A percentile compares a stretch with the other conserved stretches of the same genome.
phyloP scores from a whole-genome alignment of 768 basidiomycete genomes.

The Kwoniella mangroviensis region DNA sequence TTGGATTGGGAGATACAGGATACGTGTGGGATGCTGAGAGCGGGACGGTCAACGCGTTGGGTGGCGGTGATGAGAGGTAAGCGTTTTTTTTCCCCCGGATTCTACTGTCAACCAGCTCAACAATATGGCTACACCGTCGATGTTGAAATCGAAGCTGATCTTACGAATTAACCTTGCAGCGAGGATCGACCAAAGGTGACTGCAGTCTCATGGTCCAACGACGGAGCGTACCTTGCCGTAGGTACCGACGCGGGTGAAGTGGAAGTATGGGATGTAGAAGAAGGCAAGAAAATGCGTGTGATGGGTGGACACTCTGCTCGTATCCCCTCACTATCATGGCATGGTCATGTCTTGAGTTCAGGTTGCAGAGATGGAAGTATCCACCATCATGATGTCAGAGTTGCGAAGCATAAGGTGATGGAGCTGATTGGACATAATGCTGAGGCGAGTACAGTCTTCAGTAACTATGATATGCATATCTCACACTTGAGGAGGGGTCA shows the following conservation, averaged over 20 bases:
- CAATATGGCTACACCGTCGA: too few relatives aligned
- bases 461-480: not conserved
- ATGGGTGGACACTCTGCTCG: slow-evolving; percentile 83
- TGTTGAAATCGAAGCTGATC: too few relatives aligned
- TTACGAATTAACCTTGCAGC: slow-evolving; percentile 14
- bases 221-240: slow-evolving; percentile 65
- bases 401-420: slow-evolving; percentile 84
- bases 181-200: slow-evolving; percentile 47
- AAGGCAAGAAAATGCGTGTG: slow-evolving; percentile 77
- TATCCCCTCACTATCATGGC: slow-evolving; percentile 84
- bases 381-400: slow-evolving; percentile 92
- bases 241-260: slow-evolving; percentile 77
- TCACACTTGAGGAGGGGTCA: not conserved
- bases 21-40: slow-evolving; percentile 95
- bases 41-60: slow-evolving; percentile 72
- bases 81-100: slow-evolving; percentile 2
- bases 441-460: slow-evolving; percentile 64
- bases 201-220: slow-evolving; percentile 58
- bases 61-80: slow-evolving; percentile 35
- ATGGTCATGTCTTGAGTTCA: slow-evolving; percentile 79
- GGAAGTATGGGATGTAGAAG: slow-evolving; percentile 89
- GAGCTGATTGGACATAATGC: slow-evolving; percentile 87
- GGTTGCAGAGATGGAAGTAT: slow-evolving; percentile 95
- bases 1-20: slow-evolving; percentile 81
- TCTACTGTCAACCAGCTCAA: not conserved